These are phyloP conservation scores for Pelagomonas calceolata DNA, from an alignment of 108 stramenopile genomes.

Conservation along the genomic window DNA sequence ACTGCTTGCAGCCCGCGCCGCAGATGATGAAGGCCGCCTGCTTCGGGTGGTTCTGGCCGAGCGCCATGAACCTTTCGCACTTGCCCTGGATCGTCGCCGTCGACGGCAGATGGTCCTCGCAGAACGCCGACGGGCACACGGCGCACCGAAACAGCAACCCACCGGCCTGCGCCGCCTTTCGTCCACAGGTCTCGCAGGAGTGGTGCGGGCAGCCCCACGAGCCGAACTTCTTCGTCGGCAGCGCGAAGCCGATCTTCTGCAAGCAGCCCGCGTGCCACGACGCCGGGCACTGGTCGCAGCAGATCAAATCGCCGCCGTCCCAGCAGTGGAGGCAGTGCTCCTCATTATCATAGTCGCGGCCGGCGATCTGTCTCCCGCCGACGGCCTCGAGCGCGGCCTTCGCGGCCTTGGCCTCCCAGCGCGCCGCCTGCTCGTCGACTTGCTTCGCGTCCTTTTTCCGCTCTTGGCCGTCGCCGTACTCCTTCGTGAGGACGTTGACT, in stretches of 20 bases:
- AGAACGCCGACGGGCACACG: constrained; percentile 54
- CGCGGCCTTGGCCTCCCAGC: neutral
- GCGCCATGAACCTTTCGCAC: constrained; percentile 37
- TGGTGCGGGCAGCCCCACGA: constrained; percentile 61
- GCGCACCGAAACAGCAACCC: constrained; percentile 74
- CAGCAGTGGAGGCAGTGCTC: constrained; percentile 54
- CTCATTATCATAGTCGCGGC: constrained; percentile 32
- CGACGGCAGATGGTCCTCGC: constrained; percentile 59
- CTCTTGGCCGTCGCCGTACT: neutral
- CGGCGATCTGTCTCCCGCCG: constrained; percentile 12
- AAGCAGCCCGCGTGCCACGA: constrained; percentile 38
- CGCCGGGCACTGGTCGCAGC: constrained; percentile 53
- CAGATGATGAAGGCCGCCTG: constrained; percentile 51
- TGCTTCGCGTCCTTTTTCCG: neutral
- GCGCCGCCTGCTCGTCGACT: neutral
- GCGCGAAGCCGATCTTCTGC: constrained; percentile 13
- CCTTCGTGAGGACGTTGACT: neutral
- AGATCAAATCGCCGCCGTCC: constrained; percentile 59
- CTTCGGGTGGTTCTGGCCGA: constrained; percentile 34
- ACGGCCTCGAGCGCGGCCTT: neutral
- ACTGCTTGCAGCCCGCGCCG: constrained; percentile 34
- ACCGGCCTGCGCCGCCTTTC: constrained; percentile 45
- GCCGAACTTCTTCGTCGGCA: constrained; percentile 21
- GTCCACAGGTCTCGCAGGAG: constrained; percentile 48
- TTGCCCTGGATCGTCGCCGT: constrained; percentile 15